Evolutionary conservation across 1,284 basidiomycete species (phyloP), one percentile per base, ranked within the genome.

Genomic region (Naganishia liquefaciens): DNA sequence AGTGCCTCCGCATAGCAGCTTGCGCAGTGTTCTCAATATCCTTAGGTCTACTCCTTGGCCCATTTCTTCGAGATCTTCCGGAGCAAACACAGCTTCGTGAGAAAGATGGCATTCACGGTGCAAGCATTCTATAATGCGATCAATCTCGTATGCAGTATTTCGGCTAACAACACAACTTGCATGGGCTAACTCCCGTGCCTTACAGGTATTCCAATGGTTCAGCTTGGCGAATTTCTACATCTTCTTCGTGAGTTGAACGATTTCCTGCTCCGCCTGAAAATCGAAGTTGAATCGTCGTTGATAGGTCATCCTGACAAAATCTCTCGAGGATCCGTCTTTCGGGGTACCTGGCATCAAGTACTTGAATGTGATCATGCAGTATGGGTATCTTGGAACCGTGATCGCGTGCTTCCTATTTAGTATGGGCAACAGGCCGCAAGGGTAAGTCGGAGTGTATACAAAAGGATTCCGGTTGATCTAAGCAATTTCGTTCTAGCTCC

Each of bases 341-440:
- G 78, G 83, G 10, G 80, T 94, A 67, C 75, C 82, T 3, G 83
- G 85, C 15, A 89, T 97, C 73, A 82, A 82, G 65, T 87, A 88
- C 67, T 83, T 92, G 71, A 98, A 97, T 75, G 85, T 85, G 11
- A 78, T 92, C 50, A 82, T 87, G 63, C 89, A 90, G 80, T 97
- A 93, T 76, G 79, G 88, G 37, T 89, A 96, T 82, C 85, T 88
- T 3, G 90, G 89, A 2, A 85, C 92, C 42, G 84, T 97, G 19
- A 84, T 94, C 19, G 88, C 90, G 0, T 90, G 88, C 71, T 97
- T 99, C 82, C 83, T 98, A 21, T 90, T 99, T 76, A 90, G 92
- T 0, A 94, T 99, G 90, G 95, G 96, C 5, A 99, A 98, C 77
- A 88, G 93, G 68, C 95, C 95, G 1, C 86, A 88, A 78, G 88